Evolutionary conservation across 2,329 filamentous ascomycete species (phyloP), one percentile per base, ranked within the genome.

Genomic region (Cordyceps fumosorosea): DNA sequence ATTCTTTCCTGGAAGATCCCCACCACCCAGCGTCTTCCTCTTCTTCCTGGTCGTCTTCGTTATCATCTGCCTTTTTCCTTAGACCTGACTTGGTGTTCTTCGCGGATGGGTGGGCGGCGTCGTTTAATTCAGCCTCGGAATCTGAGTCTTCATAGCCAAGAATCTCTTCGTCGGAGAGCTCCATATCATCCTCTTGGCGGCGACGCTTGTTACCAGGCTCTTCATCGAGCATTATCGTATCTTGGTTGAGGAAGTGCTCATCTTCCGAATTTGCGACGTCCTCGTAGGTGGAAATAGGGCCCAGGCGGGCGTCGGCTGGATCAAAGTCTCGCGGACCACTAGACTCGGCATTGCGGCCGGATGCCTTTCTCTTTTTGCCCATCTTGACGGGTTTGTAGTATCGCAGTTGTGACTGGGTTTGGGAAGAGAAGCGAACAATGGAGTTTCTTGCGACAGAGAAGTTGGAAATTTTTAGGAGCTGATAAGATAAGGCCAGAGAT

Each of bases 181-280:
- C 84, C 44, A 87, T 74, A 44, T 86, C 84, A 64, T 95, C 85
- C 70, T 86, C 80, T 68, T 86, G 89, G 69, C 88, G 86, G 70
- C 87, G 82, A 66, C 90, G 86, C 78, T 97, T 97, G 34, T 87
- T 86, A 45, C 85, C 84, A 16, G 89, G 90, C 40, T 83, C 89
- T 67, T 96, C 91, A 34, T 96, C 91, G 44, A 99, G 82, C 69
- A 93, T 76, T 65, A 99, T 87, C 71, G 90, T 89, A 75, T 99
- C 95, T 66, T 89, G 85, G 66, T 93, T 89, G 64, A 93, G 80
- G 70, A 93, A 91, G 73, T 96, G 96, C 72, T 96, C 91, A 74
- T 99, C 95, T 74, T 96, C 91, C 1, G 92, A 96, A 73, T 97
- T 89, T 66, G 93, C 91, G 68, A 99, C 88, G 75, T 96, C 91